Conservation (phyloP, 2,329 filamentous ascomycete species). For the Aspergillus sp. region DNA sequence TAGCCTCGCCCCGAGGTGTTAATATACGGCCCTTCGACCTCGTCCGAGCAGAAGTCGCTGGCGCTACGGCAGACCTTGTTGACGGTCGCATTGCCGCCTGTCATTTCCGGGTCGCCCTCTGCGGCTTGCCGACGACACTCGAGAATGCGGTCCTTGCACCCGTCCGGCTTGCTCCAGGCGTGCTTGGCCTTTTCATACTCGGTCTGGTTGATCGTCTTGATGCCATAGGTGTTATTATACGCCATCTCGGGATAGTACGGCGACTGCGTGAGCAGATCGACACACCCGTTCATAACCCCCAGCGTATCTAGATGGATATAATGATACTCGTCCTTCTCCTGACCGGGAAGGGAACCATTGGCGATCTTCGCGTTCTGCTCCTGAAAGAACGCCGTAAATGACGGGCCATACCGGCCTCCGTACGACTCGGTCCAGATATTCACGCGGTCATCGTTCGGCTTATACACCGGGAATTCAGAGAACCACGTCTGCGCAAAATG, state of each 20-base stretch:
- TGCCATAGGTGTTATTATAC: constrained; percentile 53
- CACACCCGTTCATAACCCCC: constrained; percentile 50
- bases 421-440: constrained; percentile 41
- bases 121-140: constrained; percentile 43
- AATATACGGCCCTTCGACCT: constrained; percentile 41
- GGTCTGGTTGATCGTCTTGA: constrained; percentile 44
- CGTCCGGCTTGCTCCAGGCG: constrained; percentile 38
- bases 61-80: constrained; percentile 40
- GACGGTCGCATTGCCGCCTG: constrained; percentile 38
- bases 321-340: constrained; percentile 20
- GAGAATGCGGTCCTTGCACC: constrained; percentile 48
- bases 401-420: constrained; percentile 38
- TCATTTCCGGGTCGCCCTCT: constrained; percentile 43
- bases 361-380: constrained; percentile 36
- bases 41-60: constrained; percentile 37
- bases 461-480: constrained; percentile 55
- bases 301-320: constrained; percentile 45
- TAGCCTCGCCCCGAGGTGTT: constrained; percentile 40
- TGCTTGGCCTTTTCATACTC: constrained; percentile 40
- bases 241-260: constrained; percentile 45
- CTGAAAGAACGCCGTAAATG: constrained; percentile 33
- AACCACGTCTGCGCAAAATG: constrained; percentile 56
- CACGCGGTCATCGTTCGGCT: constrained; percentile 46
- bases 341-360: constrained; percentile 1
- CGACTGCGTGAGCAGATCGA: constrained; percentile 44